Base-by-base conservation (phyloP, 1,284 basidiomycete species). In the Malassezia vespertilionis region DNA sequence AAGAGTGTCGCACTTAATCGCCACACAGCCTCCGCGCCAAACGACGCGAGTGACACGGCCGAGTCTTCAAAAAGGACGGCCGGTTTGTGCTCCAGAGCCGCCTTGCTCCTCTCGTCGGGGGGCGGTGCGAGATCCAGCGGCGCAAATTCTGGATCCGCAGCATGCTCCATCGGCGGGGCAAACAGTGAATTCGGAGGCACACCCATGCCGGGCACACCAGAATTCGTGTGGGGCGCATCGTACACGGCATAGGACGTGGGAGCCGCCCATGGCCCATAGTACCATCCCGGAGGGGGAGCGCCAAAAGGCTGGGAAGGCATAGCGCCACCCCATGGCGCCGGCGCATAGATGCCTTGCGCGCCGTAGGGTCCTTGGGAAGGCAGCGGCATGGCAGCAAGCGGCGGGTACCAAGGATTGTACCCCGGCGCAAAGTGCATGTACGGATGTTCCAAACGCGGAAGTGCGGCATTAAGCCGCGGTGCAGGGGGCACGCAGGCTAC, bases 1-100 rank as follows among this genome's bases (percentile, higher is more conserved):
- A 56, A 33, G 56, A 56, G 31, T 54, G 43, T 60, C 12, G 63
- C 53, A 33, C 59, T 62, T 1, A 60, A 57, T 8, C 52, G 51
- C 63, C 65, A 67, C 37, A 67, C 48, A n/a, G 65, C 53, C 52
- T 69, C 65, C 2, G 61, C 65, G 14, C 63, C 63, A 15, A 69
- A 58, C 3, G 44, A 54, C 6, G 62, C 58, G 11, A 69, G 57
- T 10, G 63, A 55, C 21, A 65, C 49, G 10, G 57, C 61, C 1
- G 64, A n/a, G n/a, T n/a, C n/a, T n/a, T n/a, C n/a, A n/a, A n/a
- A n/a, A n/a, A n/a, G n/a, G n/a, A n/a, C n/a, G n/a, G n/a, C n/a
- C n/a, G n/a, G n/a, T n/a, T n/a, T n/a, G n/a, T n/a, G n/a, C n/a
- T n/a, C n/a, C n/a, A n/a, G n/a, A n/a, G n/a, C n/a, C n/a, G n/a